phyloP scores from a whole-genome alignment of 768 basidiomycete species.

The Holtermannia corniformis region DNA sequence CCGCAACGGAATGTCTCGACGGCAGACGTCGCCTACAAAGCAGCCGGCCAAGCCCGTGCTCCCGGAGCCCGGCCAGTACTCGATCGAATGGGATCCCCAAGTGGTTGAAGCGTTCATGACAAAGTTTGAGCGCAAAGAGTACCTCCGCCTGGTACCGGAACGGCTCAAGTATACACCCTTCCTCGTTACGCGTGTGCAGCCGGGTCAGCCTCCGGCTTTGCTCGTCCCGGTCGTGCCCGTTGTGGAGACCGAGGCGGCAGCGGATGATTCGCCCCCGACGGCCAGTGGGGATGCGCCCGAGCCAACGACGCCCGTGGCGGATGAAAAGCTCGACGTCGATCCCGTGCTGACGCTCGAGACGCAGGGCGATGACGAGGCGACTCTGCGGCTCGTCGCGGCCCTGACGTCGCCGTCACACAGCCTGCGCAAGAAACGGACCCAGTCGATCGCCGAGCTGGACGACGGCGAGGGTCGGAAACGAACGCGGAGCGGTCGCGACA shows the following conservation, averaged over 20 bases:
- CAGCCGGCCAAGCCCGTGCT: slow-evolving; percentile 25
- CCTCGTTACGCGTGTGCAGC: slow-evolving; percentile 48
- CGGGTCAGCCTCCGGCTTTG: not conserved
- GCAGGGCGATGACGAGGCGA: slow-evolving; percentile 25
- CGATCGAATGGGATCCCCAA: slow-evolving; percentile 62
- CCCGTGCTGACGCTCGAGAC: too few relatives aligned
- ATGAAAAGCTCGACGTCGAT: not conserved
- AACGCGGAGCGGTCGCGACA: not conserved
- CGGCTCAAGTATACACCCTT: slow-evolving; percentile 93
- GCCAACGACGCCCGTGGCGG: not conserved
- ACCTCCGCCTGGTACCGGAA: slow-evolving; percentile 62
- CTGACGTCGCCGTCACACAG: slow-evolving; percentile 15
- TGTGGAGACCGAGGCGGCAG: slow-evolving; percentile 1
- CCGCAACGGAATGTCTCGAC: slow-evolving; percentile 1
- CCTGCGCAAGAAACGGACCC: slow-evolving; percentile 5
- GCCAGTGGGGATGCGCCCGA: not conserved
- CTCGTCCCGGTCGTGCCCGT: not conserved
- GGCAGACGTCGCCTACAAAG: not conserved
- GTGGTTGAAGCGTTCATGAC: slow-evolving; percentile 57
- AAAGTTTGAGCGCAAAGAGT: slow-evolving; percentile 68
- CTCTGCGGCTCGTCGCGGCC: slow-evolving; percentile 21
- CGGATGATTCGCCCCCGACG: not conserved
- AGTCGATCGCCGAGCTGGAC: not conserved
- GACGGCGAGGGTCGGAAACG: not conserved
- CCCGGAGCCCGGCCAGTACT: slow-evolving; percentile 57